A percentile compares a stretch with the other conserved stretches of the same genome.
phyloP scores from a whole-genome alignment of 1,284 basidiomycete genomes.

The Apiotrichum montevideense region DNA sequence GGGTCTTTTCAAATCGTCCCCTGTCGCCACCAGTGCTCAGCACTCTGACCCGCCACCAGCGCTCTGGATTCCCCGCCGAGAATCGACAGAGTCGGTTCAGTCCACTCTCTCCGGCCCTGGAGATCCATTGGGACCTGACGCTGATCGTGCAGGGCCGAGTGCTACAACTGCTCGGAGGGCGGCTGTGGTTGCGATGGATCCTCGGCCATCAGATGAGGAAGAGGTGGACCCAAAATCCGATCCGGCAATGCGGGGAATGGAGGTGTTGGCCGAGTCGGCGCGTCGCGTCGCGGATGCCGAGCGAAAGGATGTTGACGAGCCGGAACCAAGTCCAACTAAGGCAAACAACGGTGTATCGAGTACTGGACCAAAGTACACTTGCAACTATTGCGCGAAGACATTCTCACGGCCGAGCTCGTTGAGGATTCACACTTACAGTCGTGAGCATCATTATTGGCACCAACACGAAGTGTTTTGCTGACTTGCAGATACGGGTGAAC shows the following conservation, averaged over 20 bases:
- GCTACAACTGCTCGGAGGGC: background rate
- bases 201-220: constrained; percentile 10
- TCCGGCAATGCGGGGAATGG: constrained; percentile 38
- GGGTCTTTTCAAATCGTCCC: constrained; percentile 4
- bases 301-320: constrained; percentile 15
- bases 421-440: constrained; percentile 42
- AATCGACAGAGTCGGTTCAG: constrained; percentile 24
- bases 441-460: constrained; percentile 26
- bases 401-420: constrained; percentile 41
- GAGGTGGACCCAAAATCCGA: constrained; percentile 20
- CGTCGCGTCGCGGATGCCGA: constrained; percentile 31
- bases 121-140: background rate
- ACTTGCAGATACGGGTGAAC: constrained; percentile 41
- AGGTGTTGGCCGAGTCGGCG: constrained; percentile 37
- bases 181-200: background rate
- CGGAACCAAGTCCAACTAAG: constrained; percentile 13
- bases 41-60: background rate
- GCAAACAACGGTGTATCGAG: background rate
- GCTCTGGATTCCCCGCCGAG: constrained; percentile 18
- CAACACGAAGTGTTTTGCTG: background rate
- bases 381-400: constrained; percentile 39
- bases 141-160: background rate
- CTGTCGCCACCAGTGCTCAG: background rate
- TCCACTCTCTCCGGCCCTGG: constrained; percentile 8
- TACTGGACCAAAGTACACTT: constrained; percentile 39